These are phyloP conservation scores for Backusella morwellensis DNA, from an alignment of 192 early-diverging fungal genomes.

Conservation along the genomic window DNA sequence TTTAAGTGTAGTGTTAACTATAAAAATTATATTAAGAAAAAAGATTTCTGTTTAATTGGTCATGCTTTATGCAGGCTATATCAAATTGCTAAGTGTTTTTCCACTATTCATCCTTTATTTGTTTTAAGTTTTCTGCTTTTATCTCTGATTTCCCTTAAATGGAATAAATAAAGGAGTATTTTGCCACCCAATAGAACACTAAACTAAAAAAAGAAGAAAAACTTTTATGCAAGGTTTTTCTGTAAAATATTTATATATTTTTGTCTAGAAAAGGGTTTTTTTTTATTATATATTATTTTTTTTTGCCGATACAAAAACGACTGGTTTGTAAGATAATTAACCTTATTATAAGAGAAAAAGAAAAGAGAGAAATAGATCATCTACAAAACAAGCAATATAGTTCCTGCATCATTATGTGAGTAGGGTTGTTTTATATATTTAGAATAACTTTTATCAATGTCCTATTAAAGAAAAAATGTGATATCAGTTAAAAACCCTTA, in stretches of 20 bases:
- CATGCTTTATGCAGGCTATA: background rate
- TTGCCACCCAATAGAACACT: background rate
- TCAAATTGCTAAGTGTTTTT: background rate
- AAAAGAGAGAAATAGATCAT: background rate
- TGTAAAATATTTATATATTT: too few relatives aligned
- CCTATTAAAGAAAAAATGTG: background rate
- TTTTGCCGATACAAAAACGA: background rate
- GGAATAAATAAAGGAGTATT: background rate
- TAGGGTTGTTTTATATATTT: background rate
- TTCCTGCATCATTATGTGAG: background rate
- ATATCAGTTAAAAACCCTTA: background rate
- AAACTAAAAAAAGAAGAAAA: background rate
- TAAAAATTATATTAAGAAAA: background rate
- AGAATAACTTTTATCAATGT: background rate
- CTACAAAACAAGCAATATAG: background rate
- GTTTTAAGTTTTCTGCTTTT: background rate
- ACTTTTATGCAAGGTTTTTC: too few relatives aligned
- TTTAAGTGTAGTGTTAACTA: background rate
- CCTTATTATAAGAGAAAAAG: background rate
- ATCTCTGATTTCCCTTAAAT: background rate
- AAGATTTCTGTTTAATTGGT: background rate
- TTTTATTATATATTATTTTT: too few relatives aligned
- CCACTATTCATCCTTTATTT: background rate
- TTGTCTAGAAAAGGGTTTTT: background rate
- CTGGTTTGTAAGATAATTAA: background rate